phyloP scores from a whole-genome alignment of 371 early-diverging fungal species.

The Zychaea mexicana region DNA sequence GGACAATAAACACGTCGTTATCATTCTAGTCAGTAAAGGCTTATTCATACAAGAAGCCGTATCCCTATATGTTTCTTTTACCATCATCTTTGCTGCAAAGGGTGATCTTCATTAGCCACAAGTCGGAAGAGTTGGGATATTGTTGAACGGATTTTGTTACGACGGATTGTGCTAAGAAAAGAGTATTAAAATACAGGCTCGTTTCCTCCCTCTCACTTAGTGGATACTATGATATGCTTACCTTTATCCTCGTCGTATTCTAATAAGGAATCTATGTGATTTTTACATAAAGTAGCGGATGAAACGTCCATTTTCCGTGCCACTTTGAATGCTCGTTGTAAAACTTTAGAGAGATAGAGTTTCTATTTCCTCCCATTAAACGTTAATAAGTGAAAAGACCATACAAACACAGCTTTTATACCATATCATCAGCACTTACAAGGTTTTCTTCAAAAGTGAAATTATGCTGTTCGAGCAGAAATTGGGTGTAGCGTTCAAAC shows the following conservation, averaged over 20 bases:
- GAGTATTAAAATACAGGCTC: not conserved
- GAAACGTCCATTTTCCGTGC: conserved; percentile 43
- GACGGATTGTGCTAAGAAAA: conserved; percentile 26
- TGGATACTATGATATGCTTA: no score
- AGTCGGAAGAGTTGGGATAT: conserved; percentile 36
- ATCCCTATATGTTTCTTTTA: no score
- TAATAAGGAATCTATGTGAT: conserved; percentile 37
- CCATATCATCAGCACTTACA: conserved; percentile 20
- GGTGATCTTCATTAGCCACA: conserved; percentile 47
- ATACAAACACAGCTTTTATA: not conserved
- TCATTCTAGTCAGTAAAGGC: conserved; percentile 1
- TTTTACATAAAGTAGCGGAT: conserved; percentile 49
- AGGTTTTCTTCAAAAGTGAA: conserved; percentile 60
- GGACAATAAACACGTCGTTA: not conserved
- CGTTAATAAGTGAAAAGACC: not conserved
- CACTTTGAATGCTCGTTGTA: conserved; percentile 30
- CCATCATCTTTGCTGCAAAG: conserved; percentile 14
- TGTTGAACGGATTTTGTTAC: conserved; percentile 39
- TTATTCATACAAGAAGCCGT: no score
- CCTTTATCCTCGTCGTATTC: conserved; percentile 2
- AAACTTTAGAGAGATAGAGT: conserved; percentile 43
- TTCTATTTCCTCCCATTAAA: conserved; percentile 27
- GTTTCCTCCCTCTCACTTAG: no score
- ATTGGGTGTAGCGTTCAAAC: conserved; percentile 64
- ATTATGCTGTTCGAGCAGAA: conserved; percentile 54